Conservation (phyloP, 2,329 filamentous ascomycete species). For the Rhinocladiella similis region DNA sequence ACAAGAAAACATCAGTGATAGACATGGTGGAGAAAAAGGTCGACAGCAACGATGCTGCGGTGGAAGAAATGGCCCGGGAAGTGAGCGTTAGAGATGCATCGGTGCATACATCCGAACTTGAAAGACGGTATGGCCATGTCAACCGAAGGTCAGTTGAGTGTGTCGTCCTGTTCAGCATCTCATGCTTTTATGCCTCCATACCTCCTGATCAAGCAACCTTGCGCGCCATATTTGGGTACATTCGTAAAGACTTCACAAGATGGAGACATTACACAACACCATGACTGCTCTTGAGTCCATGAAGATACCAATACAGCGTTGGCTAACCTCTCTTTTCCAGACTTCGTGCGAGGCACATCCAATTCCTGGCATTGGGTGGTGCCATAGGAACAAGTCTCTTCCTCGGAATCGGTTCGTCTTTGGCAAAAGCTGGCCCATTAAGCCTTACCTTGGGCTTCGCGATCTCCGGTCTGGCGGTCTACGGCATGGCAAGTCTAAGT, state of each 20-base stretch:
- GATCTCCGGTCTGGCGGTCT: constrained; percentile 60
- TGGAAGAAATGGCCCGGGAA: background rate
- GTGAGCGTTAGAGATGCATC: background rate
- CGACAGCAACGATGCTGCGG: background rate
- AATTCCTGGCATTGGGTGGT: constrained; percentile 40
- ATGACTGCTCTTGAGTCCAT: too few relatives aligned
- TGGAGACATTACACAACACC: too few relatives aligned
- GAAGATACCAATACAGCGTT: too few relatives aligned
- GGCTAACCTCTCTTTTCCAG: constrained; percentile 4
- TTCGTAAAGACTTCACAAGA: too few relatives aligned
- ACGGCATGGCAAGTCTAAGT: constrained; percentile 54
- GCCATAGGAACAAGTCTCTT: constrained; percentile 44
- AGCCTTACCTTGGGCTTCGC: constrained; percentile 45
- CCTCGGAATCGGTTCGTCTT: constrained; percentile 70
- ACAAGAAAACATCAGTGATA: too few relatives aligned
- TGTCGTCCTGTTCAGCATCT: too few relatives aligned
- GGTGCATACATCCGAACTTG: background rate
- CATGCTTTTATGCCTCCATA: too few relatives aligned
- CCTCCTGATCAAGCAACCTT: too few relatives aligned
- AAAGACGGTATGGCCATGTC: background rate
- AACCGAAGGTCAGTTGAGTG: background rate
- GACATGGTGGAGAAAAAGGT: background rate
- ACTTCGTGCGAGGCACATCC: constrained; percentile 39
- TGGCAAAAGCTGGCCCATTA: constrained; percentile 49
- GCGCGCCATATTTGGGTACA: too few relatives aligned